These are phyloP conservation scores for Cryptosporidium xiaoi DNA, from an alignment of 169 alveolate species.

Conservation along the genomic window DNA sequence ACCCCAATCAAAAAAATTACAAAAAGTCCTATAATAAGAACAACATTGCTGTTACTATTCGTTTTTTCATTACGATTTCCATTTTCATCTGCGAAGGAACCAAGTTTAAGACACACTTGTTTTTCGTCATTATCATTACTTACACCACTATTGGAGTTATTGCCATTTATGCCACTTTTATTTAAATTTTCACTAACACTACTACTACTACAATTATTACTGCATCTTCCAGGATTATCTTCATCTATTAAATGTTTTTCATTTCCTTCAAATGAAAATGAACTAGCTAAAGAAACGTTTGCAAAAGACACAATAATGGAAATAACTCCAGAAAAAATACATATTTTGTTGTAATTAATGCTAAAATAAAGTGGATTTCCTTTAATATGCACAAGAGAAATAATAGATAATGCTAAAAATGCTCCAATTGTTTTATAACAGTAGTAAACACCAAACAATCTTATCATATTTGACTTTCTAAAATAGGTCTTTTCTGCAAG, in stretches of 20 bases:
- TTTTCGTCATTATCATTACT: too few relatives aligned
- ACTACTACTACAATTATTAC: too few relatives aligned
- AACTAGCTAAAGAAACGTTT: not conserved
- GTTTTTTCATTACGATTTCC: not conserved
- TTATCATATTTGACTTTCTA: conserved; percentile 7
- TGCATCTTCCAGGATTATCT: too few relatives aligned
- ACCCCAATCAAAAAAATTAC: conserved; percentile 3
- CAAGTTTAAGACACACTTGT: too few relatives aligned
- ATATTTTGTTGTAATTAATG: not conserved
- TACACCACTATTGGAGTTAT: too few relatives aligned
- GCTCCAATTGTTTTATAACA: conserved; percentile 42
- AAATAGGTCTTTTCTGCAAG: conserved; percentile 10
- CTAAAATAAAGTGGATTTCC: not conserved
- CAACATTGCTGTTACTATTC: not conserved
- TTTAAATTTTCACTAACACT: too few relatives aligned
- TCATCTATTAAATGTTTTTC: too few relatives aligned
- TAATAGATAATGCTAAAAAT: conserved; percentile 7
- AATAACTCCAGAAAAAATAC: conserved; percentile 13
- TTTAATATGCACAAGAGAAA: conserved; percentile 11
- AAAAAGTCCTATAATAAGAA: not conserved
- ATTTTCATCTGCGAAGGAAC: too few relatives aligned
- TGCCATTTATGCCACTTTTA: too few relatives aligned
- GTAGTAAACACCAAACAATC: conserved; percentile 21
- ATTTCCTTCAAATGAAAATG: too few relatives aligned
- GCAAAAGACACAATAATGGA: conserved; percentile 18